Evolutionary conservation across 352 stramenopile genomes (phyloP), one percentile per base, ranked within the genome.

Genomic region (Globisporangium megalacanthum): DNA sequence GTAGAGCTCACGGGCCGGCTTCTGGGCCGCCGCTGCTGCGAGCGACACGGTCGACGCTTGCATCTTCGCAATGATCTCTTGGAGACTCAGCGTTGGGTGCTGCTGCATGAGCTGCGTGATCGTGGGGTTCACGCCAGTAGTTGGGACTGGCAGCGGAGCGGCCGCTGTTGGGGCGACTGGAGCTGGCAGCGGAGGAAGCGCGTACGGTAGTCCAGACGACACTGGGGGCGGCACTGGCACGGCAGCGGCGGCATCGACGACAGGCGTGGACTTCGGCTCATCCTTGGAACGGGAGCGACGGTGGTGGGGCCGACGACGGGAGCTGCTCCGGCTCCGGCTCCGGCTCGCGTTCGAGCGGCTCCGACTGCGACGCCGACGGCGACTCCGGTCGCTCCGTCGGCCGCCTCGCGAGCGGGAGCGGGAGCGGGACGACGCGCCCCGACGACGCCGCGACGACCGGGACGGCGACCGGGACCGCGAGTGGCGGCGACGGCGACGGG

Each of bases 61-160:
- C 86, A 95, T 94, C 65, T 95, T 95, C 49, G 81, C 70, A 42
- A 95, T 91, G 53, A 95, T 93, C 25, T 95, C 86, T 56, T 95
- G 86, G 0, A 95, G 72, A 72, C 86, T 95, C 71, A 95, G 74
- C 4, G 86, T 92, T 33, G 86, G 86, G 59, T 94, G 89, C 58
- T 95, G 86, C 19, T 87, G 79, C 86, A 95, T 95, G n/a, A 95
- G 68, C 68, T 93, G 83, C 36, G 83, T 88, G 60, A 95, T 95
- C 10, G 76, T 87, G 6, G 86, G 83, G 61, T 88, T 90, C 48
- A 90, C 75, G 6, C 71, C 45, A 8, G 72, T 55, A 10, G 64
- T 49, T 6, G 68, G 46, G 19, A 62, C 41, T 20, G 63, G 31
- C 4, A 51, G 52, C 8, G 61, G 51, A 10, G 35, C 33, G n/a